These are phyloP conservation scores for Nicotiana tabacum DNA, from an alignment of 257 asterid species.

Conservation along the genomic window DNA sequence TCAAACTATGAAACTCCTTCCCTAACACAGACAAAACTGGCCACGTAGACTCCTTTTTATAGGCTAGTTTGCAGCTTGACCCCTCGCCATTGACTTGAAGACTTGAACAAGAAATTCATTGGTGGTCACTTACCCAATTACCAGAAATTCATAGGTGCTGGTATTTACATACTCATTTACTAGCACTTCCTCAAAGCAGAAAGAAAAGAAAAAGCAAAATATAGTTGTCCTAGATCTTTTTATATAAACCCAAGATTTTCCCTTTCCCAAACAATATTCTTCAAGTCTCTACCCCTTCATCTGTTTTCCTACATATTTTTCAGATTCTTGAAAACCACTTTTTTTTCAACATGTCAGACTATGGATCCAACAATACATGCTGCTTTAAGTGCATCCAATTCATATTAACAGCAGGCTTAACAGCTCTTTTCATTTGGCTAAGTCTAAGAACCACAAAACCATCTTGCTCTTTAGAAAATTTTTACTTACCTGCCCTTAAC, in stretches of 20 bases:
- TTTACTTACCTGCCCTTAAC: slow-evolving; percentile 61
- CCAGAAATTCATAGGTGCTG: background rate
- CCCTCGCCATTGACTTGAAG: background rate
- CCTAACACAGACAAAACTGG: background rate
- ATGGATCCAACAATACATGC: background rate
- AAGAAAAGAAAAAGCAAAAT: too few species aligned
- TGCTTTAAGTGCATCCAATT: slow-evolving; percentile 49
- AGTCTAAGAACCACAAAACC: slow-evolving; percentile 71
- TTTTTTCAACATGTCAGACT: background rate
- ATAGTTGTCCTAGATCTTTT: background rate
- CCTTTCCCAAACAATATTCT: background rate
- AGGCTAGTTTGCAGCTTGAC: background rate
- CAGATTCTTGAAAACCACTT: background rate
- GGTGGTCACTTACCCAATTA: background rate
- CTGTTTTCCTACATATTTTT: background rate
- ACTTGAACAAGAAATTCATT: background rate
- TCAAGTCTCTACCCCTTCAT: background rate
- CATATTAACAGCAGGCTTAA: slow-evolving; percentile 64
- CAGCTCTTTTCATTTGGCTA: slow-evolving; percentile 86
- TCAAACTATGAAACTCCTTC: too few species aligned
- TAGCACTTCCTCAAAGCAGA: background rate
- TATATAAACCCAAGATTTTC: background rate
- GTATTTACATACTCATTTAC: background rate
- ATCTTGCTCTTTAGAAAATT: slow-evolving; percentile 38
- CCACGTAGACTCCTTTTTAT: background rate